Base-by-base conservation (phyloP, 2,329 filamentous ascomycete genomes). In the Didymella pomorum region DNA sequence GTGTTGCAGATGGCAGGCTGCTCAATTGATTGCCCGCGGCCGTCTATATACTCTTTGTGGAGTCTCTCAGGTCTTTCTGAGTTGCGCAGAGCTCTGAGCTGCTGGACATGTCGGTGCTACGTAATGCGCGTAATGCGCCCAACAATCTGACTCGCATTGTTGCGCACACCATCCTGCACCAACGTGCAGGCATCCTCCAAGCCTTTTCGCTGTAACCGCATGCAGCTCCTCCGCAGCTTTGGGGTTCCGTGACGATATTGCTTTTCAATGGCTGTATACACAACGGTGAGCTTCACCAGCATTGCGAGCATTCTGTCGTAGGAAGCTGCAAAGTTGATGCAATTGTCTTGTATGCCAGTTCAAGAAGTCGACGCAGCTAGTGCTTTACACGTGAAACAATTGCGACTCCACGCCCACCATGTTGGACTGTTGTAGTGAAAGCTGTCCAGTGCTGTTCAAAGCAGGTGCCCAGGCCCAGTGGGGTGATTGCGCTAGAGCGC, bases 391-490 rank as follows among this genome's bases (percentile, higher is more conserved):
- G 9, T 41, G 10, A 5, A 23, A 23, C 20, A 23, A 23, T 20
- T 14, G 20, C 37, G 20, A 23, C 11, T 21, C 7, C 16, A 28
- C 12, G 31, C 43, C 33, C 43, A 35, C 28, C 6, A n/a, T 31
- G 29, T 39, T 29, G 9, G 25, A 23, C 42, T 33, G 25, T 23
- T 29, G 33, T 25, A 33, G 33, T 46, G 31, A n/a, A 16, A 28
- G 26, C 48, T 28, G 12, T 47, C 33, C 16, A 4, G 41, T 23
- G 44, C 29, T 33, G 18, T 28, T 44, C 44, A 48, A 52, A 52
- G 37, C 23, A 25, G 23, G 35, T n/a, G n/a, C 20, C 43, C 45
- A 35, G 50, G 58, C 65, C 67, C 64, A 64, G 65, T 68, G 67
- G 28, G 21, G 18, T 33, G 33, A 11, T 31, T 50, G 23, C 23